Conservation (phyloP, 257 asterid genomes). For the Asclepias syriaca region DNA sequence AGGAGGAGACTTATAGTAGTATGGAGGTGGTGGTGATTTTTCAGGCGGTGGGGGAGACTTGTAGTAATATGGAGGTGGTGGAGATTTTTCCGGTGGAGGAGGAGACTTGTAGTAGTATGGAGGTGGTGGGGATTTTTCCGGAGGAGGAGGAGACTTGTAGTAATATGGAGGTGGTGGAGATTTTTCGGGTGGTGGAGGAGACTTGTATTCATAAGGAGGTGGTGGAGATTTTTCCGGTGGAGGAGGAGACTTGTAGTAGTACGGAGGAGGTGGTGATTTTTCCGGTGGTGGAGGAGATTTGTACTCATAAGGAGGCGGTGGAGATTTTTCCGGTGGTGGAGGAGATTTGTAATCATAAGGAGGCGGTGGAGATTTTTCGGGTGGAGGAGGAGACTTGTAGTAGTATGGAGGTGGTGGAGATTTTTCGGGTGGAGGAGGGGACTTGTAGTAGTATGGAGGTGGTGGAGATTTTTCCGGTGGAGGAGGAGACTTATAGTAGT, state of each 20-base stretch:
- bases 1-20: neutral
- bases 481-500: conserved; percentile 35
- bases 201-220: conserved; percentile 26
- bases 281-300: conserved; percentile 32
- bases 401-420: conserved; percentile 42
- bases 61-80: conserved; percentile 33
- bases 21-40: conserved; percentile 22
- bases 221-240: conserved; percentile 34
- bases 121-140: no score
- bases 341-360: conserved; percentile 27
- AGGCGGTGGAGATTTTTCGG: conserved; percentile 21
- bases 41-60: conserved; percentile 43
- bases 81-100: conserved; percentile 13
- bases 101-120: conserved; percentile 22
- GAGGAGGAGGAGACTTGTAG: no score
- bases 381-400: conserved; percentile 41
- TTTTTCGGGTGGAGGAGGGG: conserved; percentile 35
- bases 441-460: conserved; percentile 32
- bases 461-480: conserved; percentile 34
- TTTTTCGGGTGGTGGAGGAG: conserved; percentile 42
- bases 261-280: neutral
- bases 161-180: conserved; percentile 16
- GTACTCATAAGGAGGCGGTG: conserved; percentile 17
- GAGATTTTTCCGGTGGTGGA: conserved; percentile 15
- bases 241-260: conserved; percentile 14